A percentile compares a stretch with the other conserved stretches of the same genome.
Conservation (phyloP, 306 rosid species). For the Ammopiptanthus mongolicus region DNA sequence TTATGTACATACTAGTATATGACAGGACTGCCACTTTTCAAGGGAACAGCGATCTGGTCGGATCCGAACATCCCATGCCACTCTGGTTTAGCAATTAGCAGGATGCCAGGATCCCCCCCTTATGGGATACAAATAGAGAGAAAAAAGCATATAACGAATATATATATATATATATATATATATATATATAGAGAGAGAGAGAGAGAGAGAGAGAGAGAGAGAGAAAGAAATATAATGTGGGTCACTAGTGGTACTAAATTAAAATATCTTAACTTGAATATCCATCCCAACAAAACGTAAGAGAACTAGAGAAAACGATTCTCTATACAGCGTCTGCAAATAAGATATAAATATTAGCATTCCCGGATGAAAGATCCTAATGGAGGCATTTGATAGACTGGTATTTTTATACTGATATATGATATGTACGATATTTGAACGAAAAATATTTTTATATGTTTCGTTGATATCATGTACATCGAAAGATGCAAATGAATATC, state of each 20-base stretch:
- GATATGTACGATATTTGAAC: neutral
- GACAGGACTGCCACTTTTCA: slow-evolving; percentile 31
- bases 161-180: too few relatives aligned
- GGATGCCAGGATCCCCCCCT: too few relatives aligned
- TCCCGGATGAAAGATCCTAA: neutral
- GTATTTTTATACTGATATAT: too few relatives aligned
- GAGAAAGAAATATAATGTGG: too few relatives aligned
- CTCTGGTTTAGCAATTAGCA: slow-evolving; percentile 10
- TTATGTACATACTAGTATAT: slow-evolving; percentile 13
- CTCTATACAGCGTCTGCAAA: neutral
- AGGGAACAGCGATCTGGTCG: slow-evolving; percentile 43
- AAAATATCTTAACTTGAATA: neutral
- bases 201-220: too few relatives aligned
- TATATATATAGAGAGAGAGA: too few relatives aligned
- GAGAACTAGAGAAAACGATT: neutral
- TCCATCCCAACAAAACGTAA: neutral
- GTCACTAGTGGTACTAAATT: neutral
- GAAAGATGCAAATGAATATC: too few relatives aligned
- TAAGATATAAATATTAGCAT: neutral
- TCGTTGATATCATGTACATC: too few relatives aligned
- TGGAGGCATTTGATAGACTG: too few relatives aligned
- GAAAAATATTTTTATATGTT: too few relatives aligned
- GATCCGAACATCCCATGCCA: slow-evolving; percentile 53
- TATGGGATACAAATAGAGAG: neutral
- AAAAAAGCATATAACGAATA: too few relatives aligned